Percentiles rank a stretch among this genome's conserved stretches.
phyloP scores from a whole-genome alignment of 805 yeast species.

The Metschnikowia kofuensis region DNA sequence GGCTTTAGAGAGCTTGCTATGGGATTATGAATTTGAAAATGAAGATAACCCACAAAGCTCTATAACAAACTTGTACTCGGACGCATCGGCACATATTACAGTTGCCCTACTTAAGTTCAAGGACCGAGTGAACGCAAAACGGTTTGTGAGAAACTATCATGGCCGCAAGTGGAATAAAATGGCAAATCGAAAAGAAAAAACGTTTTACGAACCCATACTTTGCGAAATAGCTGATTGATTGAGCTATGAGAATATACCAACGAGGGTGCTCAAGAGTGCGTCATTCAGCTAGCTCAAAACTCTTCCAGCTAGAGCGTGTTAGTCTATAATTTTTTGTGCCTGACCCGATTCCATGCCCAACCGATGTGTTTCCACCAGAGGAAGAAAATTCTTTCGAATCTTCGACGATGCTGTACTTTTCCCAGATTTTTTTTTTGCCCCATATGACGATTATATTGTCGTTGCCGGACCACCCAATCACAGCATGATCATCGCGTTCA shows the following conservation, averaged over 20 bases:
- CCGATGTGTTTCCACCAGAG: neutral
- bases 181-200: constrained; percentile 23
- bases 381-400: neutral
- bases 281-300: constrained; percentile 2
- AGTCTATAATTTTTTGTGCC: constrained; percentile 1
- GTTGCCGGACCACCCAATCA: constrained; percentile 72
- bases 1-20: constrained; percentile 39
- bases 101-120: constrained; percentile 43
- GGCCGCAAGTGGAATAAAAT: constrained; percentile 43
- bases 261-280: too few species aligned
- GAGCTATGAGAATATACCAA: too few species aligned
- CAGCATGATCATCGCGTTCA: constrained; percentile 32
- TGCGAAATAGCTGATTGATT: constrained; percentile 33
- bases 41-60: constrained; percentile 18
- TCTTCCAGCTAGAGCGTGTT: constrained; percentile 9
- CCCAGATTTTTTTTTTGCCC: constrained; percentile 77
- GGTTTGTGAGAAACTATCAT: constrained; percentile 53
- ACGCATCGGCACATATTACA: constrained; percentile 27
- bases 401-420: constrained; percentile 71
- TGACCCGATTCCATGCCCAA: neutral
- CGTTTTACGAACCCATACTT: constrained; percentile 34
- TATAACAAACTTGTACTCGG: constrained; percentile 23
- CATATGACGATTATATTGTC: constrained; percentile 73
- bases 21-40: constrained; percentile 48
- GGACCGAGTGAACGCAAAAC: constrained; percentile 41